Base-by-base conservation (phyloP, 371 early-diverging fungal genomes). In the Nematocida homosporus region DNA sequence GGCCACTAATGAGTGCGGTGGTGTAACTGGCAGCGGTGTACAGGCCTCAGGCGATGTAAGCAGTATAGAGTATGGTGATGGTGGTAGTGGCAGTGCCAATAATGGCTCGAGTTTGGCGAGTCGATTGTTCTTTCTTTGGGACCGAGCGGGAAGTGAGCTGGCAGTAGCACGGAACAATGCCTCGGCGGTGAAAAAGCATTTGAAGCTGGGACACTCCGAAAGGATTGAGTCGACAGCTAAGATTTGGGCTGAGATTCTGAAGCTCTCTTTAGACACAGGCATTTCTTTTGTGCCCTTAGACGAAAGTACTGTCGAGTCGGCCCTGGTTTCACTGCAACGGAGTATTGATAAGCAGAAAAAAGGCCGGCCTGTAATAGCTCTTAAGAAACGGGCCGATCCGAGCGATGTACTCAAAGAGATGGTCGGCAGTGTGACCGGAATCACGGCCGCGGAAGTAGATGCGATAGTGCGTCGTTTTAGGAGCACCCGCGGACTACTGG, bases 111-210 rank as follows among this genome's bases (percentile, higher is more conserved):
- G n/a, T n/a, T n/a, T n/a, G n/a, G n/a, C n/a, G 47, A 44, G 0
- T 20, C 16, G 3, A 44, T 6, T 72, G 47, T 48, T 72, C 34
- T 72, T 72, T 51, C 60, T 72, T 4, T 72, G 75, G 75, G 50
- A 61, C 32, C 50, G 75, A 48, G 52, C 60, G 40, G 34, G 13
- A 1, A 13, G 53, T 13, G 75, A 72, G 50, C 27, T 30, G 52
- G 54, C 37, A 47, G 54, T 61, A 0, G 48, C 52, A 13, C 8
- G 27, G 30, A 10, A 61, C 4, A 72, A 72, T 42, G 38, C 34
- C 3, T 13, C 38, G 18, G 69, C 34, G 6, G 20, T 30, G 8
- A 72, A 60, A 34, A 18, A 37, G 1, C 30, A 32, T 13, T 10
- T 44, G 10, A 20, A 27, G 6, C 4, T 52, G 16, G 59, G 37